Base-by-base conservation (phyloP, 371 early-diverging fungal genomes). In the Umbelopsis sp. region DNA sequence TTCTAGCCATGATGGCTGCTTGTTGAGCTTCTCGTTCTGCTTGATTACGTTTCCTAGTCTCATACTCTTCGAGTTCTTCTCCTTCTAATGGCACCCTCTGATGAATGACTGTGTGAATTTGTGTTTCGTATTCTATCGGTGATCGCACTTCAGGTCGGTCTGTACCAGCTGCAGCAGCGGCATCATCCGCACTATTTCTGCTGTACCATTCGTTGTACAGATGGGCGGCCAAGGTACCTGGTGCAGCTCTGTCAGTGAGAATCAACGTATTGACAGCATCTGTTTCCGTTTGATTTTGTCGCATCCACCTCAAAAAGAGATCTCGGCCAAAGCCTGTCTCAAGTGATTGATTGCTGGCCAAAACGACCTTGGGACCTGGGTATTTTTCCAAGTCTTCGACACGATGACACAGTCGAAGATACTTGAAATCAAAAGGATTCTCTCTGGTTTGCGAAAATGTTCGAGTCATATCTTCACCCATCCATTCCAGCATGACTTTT, bases 401-500 rank as follows among this genome's bases (percentile, higher is more conserved):
- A 52, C 82, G 82, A 63, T 92, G 92, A 41, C 89, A 85, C 2
- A 89, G 65, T 66, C 87, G 82, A 16, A 93, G 63, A 65, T 91
- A 92, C 76, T 90, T 92, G 81, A 97, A 92, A 70, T 97, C 95
- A 71, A 95, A 97, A 0, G 98, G 96, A 66, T 91, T 90, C 67
- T 93, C 94, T 11, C 96, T 88, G 37, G 86, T 83, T 32, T 88
- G 86, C 0, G 90, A 81, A 67, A 96, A 91, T 25, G 88, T 82
- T 29, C 85, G 78, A 12, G 89, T 87, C 24, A 96, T 77, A n/a
- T 84, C 86, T 50, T 93, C 91, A 5, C 95, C 91, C 96, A 97
- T 96, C 99, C 99, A 98, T 80, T 97, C 97, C 48, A 94, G 83
- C 92, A 96, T 96, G 38, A 90, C 89, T 68, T 93, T 92, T 1